A percentile compares a stretch with the other conserved stretches of the same genome.
Conservation (phyloP, 176 grass and related monocot species). For the Avena sativa region DNA sequence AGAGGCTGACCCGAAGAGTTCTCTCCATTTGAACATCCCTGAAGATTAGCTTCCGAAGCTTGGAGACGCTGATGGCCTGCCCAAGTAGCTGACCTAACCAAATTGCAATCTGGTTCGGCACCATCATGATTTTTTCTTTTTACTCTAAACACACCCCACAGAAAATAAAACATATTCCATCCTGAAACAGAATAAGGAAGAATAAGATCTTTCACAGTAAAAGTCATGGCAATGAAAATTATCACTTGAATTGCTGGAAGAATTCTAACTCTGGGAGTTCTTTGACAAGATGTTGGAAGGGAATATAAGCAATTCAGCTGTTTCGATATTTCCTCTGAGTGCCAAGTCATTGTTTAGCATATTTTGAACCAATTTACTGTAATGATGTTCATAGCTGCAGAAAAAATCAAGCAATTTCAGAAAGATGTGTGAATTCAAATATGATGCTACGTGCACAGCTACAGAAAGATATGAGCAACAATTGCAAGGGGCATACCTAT, state of each 20-base stretch:
- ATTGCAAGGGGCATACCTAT: conserved; percentile 59
- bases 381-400: conserved; percentile 85
- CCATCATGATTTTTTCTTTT: conserved; percentile 44
- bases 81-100: conserved; percentile 24
- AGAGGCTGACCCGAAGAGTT: conserved; percentile 37
- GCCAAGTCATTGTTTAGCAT: conserved; percentile 84
- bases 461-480: conserved; percentile 23
- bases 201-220: conserved; percentile 24
- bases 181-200: conserved; percentile 59
- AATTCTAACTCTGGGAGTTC: conserved; percentile 74
- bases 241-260: conserved; percentile 38
- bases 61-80: conserved; percentile 20
- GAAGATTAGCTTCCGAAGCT: conserved; percentile 42
- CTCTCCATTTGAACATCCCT: conserved; percentile 39
- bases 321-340: conserved; percentile 72
- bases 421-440: conserved; percentile 8
- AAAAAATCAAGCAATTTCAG: background rate
- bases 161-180: conserved; percentile 95
- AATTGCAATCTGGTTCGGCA: conserved; percentile 13
- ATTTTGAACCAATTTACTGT: conserved; percentile 87
- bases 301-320: conserved; percentile 87
- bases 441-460: conserved; percentile 18
- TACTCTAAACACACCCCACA: conserved; percentile 90
- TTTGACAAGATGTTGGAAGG: conserved; percentile 89
- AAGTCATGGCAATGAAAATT: conserved; percentile 37